Conservation (phyloP, 306 rosid genomes). For the Sicyos baderoa region DNA sequence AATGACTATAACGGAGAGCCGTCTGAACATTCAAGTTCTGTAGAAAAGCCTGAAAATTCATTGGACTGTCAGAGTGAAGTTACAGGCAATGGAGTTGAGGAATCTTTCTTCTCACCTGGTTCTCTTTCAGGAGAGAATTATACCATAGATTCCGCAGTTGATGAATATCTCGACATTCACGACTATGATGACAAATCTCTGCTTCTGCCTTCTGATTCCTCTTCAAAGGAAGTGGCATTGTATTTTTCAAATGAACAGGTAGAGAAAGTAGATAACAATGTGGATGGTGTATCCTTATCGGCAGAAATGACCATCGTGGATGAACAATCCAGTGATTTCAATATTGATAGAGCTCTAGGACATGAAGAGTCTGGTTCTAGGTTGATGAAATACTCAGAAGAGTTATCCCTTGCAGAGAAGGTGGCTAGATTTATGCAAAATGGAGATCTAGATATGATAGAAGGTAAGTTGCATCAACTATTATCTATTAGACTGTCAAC, state of each 20-base stretch:
- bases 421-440: slow-evolving; percentile 64
- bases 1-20: neutral
- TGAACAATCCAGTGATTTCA: slow-evolving; percentile 23
- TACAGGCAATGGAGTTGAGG: neutral
- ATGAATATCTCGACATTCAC: slow-evolving; percentile 4
- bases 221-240: slow-evolving; percentile 26
- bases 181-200: neutral
- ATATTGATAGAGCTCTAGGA: slow-evolving; percentile 19
- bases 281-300: slow-evolving; percentile 28
- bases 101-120: slow-evolving; percentile 11
- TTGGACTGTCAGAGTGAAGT: slow-evolving; percentile 2
- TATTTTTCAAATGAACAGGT: slow-evolving; percentile 28
- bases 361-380: slow-evolving; percentile 30
- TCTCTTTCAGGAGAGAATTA: neutral
- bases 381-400: slow-evolving; percentile 21
- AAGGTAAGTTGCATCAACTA: slow-evolving; percentile 41
- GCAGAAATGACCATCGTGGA: slow-evolving; percentile 24
- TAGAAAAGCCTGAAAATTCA: neutral
- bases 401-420: slow-evolving; percentile 49
- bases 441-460: slow-evolving; percentile 64
- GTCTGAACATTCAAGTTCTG: neutral
- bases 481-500: slow-evolving; percentile 4
- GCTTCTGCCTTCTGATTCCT: slow-evolving; percentile 23
- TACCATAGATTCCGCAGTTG: slow-evolving; percentile 10
- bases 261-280: slow-evolving; percentile 26